Conservation (phyloP, 345 rosid genomes). For the Eucalyptus dawsonii region DNA sequence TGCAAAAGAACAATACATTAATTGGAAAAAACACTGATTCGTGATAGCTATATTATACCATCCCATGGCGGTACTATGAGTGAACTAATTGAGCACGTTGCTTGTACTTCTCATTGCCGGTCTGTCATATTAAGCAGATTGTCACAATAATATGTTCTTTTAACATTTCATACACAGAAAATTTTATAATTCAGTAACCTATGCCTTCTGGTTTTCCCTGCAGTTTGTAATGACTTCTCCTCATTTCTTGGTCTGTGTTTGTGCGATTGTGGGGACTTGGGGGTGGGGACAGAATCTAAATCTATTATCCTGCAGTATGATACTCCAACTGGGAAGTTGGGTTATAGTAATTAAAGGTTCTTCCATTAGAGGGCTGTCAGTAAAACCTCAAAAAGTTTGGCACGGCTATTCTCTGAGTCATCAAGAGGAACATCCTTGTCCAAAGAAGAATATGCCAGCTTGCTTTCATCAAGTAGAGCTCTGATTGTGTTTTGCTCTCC, state of each 20-base stretch:
- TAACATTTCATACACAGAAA: not conserved
- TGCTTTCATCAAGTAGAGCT: constrained; percentile 17
- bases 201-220: not conserved
- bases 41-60: not conserved
- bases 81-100: not conserved
- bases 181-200: not conserved
- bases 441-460: constrained; percentile 12
- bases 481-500: constrained; percentile 32
- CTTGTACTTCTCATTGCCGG: not conserved
- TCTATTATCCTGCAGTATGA: not conserved
- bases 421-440: constrained; percentile 19
- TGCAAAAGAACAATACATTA: not conserved
- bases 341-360: not conserved
- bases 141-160: not conserved
- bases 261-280: not conserved
- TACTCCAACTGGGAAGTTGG: not conserved
- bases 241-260: not conserved
- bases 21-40: not conserved
- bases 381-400: not conserved
- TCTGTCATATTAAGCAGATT: not conserved
- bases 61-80: not conserved
- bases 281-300: not conserved
- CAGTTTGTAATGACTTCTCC: not conserved
- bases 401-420: constrained; percentile 7
- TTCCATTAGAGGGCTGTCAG: not conserved